These are phyloP conservation scores for Kwoniella heveanensis DNA, from an alignment of 768 basidiomycete genomes.

Conservation along the genomic window DNA sequence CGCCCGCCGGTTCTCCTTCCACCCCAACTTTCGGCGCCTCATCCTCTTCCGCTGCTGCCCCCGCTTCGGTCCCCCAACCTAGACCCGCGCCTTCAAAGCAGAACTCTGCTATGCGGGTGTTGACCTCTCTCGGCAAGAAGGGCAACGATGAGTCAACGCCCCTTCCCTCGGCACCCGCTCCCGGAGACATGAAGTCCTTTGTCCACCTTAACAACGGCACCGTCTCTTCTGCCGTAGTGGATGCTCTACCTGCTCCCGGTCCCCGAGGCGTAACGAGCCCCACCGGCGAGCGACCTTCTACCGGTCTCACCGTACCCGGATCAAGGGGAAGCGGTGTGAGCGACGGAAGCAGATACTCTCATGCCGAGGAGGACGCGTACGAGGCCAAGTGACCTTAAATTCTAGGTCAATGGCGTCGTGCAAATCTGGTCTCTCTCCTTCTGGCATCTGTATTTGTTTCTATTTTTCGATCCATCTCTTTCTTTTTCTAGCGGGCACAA, in stretches of 20 bases:
- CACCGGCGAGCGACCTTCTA: conserved; percentile 17
- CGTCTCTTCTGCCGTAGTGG: conserved; percentile 29
- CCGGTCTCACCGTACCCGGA: conserved; percentile 11
- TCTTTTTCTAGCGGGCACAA: background rate
- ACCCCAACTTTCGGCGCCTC: conserved; percentile 17
- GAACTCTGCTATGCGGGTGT: conserved; percentile 28
- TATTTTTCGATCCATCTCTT: background rate
- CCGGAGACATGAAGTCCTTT: conserved; percentile 37
- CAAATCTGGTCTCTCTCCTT: background rate
- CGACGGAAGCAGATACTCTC: conserved; percentile 24
- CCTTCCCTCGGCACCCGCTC: conserved; percentile 27
- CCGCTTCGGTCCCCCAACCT: conserved; percentile 2
- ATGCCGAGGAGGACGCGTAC: conserved; percentile 12
- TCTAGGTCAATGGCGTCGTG: too few relatives aligned
- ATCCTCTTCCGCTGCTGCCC: background rate
- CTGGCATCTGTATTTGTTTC: background rate
- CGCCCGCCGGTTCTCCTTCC: conserved; percentile 12
- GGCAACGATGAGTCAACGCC: conserved; percentile 19
- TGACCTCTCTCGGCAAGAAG: conserved; percentile 28
- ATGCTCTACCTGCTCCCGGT: conserved; percentile 36
- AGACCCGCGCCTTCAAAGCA: conserved; percentile 26
- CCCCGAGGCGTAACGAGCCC: conserved; percentile 23
- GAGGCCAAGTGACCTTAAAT: conserved; percentile 21
- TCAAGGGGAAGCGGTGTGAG: conserved; percentile 14
- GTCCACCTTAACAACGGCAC: conserved; percentile 46